Percentiles rank a stretch among this genome's conserved stretches.
Evolutionary conservation across 106 monocot species (phyloP).

Genomic region (Allium sativum): DNA sequence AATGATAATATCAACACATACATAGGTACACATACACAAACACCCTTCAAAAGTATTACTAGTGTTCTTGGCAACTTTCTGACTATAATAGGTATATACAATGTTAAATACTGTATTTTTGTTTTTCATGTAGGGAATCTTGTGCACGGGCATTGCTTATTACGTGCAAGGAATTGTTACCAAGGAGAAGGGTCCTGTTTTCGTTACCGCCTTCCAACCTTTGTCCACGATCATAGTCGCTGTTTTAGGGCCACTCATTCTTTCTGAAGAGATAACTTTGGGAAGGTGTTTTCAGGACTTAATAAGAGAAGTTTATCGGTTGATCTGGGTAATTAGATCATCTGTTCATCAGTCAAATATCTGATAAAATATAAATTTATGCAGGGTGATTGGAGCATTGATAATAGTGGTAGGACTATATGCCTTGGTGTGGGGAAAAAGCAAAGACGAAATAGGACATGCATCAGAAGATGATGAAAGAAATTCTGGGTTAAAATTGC

Average conservation of each 20-base stretch:
- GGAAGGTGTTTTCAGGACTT: constrained; percentile 33
- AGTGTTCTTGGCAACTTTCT: neutral
- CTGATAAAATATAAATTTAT: neutral
- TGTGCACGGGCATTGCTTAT: constrained; percentile 67
- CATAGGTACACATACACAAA: no score
- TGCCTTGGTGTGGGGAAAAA: constrained; percentile 18
- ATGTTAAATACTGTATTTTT: neutral
- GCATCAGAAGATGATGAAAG: neutral
- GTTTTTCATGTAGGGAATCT: constrained; percentile 36
- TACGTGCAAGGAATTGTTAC: constrained; percentile 72
- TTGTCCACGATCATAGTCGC: constrained; percentile 76
- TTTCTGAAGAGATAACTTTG: constrained; percentile 53
- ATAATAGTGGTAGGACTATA: constrained; percentile 27
- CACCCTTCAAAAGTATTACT: no score
- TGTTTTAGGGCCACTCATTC: constrained; percentile 48
- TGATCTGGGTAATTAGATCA: neutral
- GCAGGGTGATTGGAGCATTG: constrained; percentile 36
- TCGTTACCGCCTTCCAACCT: constrained; percentile 77
- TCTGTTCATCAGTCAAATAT: neutral
- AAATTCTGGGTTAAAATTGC: neutral
- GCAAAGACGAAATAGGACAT: constrained; percentile 9
- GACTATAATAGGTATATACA: neutral
- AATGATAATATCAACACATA: no score
- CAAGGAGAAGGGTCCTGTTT: constrained; percentile 77
- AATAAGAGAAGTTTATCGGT: neutral